These are phyloP conservation scores for Entomortierella chlamydospora DNA, from an alignment of 192 early-diverging fungal genomes.

Conservation along the genomic window DNA sequence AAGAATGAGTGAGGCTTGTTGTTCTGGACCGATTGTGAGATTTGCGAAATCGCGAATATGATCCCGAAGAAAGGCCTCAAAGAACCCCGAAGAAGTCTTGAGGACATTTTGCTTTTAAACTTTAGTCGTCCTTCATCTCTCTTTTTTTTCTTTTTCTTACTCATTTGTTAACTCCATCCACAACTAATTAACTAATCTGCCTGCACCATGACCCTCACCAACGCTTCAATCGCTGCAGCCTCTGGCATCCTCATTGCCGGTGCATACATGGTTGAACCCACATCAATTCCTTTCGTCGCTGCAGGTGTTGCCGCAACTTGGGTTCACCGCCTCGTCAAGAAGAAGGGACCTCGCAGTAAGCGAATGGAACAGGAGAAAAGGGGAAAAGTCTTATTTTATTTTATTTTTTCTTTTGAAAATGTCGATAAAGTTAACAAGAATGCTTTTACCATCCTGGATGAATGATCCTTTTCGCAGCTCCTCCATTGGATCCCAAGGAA, in stretches of 20 bases:
- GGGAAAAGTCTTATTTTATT: neutral
- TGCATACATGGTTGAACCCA: slow-evolving; percentile 30
- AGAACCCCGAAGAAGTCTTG: no score
- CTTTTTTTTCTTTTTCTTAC: neutral
- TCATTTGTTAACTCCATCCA: neutral
- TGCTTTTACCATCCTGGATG: neutral
- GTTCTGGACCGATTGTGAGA: no score
- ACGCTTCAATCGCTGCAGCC: slow-evolving; percentile 34
- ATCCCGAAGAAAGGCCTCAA: no score
- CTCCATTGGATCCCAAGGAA: slow-evolving; percentile 73
- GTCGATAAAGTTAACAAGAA: no score
- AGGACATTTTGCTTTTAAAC: no score
- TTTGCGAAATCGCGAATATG: no score
- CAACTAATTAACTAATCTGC: neutral
- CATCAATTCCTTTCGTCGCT: slow-evolving; percentile 31
- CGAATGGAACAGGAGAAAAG: neutral
- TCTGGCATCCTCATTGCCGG: slow-evolving; percentile 32
- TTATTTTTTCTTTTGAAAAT: neutral
- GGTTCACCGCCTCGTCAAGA: slow-evolving; percentile 31
- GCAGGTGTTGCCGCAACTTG: slow-evolving; percentile 50
- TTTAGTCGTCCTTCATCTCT: neutral
- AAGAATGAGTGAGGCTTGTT: no score
- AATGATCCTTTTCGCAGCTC: slow-evolving; percentile 22
- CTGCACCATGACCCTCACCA: slow-evolving; percentile 34
- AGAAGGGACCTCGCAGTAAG: slow-evolving; percentile 28